Base-by-base conservation (phyloP, 768 basidiomycete species). In the Mycena amicta region DNA sequence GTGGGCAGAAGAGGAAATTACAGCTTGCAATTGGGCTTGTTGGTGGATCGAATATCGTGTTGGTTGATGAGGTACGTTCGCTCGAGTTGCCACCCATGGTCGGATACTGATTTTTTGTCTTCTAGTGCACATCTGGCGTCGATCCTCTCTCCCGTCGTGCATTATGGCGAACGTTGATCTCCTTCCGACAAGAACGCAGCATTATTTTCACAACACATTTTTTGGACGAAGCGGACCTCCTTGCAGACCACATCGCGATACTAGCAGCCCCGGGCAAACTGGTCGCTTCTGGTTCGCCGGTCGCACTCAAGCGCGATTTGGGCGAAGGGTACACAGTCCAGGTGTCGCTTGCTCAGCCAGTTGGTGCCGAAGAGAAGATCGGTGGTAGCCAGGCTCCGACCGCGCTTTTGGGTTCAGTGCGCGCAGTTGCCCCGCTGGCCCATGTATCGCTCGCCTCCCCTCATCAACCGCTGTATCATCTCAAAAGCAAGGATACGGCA, bases 1-100 rank as follows among this genome's bases (percentile, higher is more conserved):
- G 91, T 1, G 91, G 91, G 6, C 90, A 93, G 74, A 92, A 92
- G 74, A 71, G 91, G 66, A 92, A 92, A 71, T 73, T 93, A 25
- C 91, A 93, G 64, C 75, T 92, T n/a, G 91, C 91, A 0, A 86
- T 90, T 64, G 90, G 90, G 12, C 74, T 93, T 12, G 76, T 91
- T 25, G 89, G 89, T 4, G 89, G 90, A 1, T 90, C 89, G 0
- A 84, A 83, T 66, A 83, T 86, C 57, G 75, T 85, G 29, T 75
- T 84, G n/a, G 82, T 85, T 11, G 85, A 86, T 63, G 85, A 87
- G 69, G 70, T 69, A 25, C 31, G 57, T 61, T 52, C 3, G 13
- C 6, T 54, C 15, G 41, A 26, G 28, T 11, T n/a, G n/a, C 5
- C 4, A 45, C 33, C 33, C 18, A 8, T 18, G 33, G 18, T 8